These are phyloP conservation scores for Diaporthe caulivora DNA, from an alignment of 2,329 filamentous ascomycete genomes.

Conservation along the genomic window DNA sequence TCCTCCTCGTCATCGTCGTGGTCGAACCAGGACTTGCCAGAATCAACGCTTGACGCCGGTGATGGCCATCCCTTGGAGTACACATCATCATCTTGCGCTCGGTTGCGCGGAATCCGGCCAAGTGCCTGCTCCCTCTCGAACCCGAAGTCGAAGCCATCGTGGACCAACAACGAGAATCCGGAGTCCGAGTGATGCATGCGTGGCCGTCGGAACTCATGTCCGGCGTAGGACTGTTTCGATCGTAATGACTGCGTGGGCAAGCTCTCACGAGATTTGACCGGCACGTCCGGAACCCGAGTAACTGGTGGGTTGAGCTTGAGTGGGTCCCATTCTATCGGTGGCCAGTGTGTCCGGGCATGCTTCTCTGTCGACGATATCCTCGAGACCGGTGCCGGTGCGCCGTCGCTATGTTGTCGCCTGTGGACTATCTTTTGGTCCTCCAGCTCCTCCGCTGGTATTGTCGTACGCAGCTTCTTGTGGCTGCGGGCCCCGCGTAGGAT, in stretches of 20 bases:
- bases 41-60: constrained; percentile 40
- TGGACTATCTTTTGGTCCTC: constrained; percentile 22
- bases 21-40: constrained; percentile 39
- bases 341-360: constrained; percentile 39
- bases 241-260: constrained; percentile 28
- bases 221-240: constrained; percentile 33
- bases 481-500: constrained; percentile 37
- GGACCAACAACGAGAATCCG: constrained; percentile 44
- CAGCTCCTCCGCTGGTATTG: constrained; percentile 32
- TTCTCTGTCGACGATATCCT: constrained; percentile 2
- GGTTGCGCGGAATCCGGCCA: constrained; percentile 18
- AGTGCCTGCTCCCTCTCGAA: constrained; percentile 42
- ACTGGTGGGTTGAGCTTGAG: constrained; percentile 50
- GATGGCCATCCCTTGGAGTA: constrained; percentile 38
- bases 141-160: constrained; percentile 52
- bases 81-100: constrained; percentile 21
- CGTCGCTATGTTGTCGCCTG: constrained; percentile 36
- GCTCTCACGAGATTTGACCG: constrained; percentile 32
- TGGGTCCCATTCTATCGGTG: constrained; percentile 49
- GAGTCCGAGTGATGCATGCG: constrained; percentile 39
- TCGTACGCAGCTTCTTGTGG: constrained; percentile 38
- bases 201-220: constrained; percentile 17
- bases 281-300: constrained; percentile 13
- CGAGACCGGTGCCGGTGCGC: constrained; percentile 19
- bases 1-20: constrained; percentile 20